phyloP scores from a whole-genome alignment of 2,329 filamentous ascomycete species.

The Aspergillus intermedius region DNA sequence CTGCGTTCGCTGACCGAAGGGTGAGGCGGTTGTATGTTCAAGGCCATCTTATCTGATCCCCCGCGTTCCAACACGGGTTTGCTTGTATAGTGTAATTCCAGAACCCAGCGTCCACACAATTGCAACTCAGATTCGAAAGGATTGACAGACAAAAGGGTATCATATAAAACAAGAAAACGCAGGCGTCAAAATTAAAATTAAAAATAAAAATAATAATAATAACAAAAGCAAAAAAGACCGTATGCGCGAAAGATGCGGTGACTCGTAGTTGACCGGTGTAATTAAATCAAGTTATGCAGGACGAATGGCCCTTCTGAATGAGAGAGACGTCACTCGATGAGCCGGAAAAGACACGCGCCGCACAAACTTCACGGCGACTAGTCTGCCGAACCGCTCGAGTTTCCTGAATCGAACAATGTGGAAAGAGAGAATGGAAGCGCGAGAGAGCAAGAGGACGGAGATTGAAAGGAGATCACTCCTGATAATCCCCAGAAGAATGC shows the following conservation, averaged over 20 bases:
- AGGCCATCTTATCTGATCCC: slow-evolving; percentile 8
- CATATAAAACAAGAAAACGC: not conserved
- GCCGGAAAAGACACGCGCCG: not conserved
- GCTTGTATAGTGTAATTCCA: too few species aligned
- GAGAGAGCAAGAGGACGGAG: not conserved
- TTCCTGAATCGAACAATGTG: not conserved
- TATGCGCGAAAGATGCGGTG: not conserved
- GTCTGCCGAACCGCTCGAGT: not conserved
- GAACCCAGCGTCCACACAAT: not conserved
- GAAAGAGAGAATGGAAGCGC: not conserved
- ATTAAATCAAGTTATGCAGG: not conserved
- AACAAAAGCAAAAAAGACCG: not conserved
- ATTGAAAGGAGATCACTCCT: not conserved
- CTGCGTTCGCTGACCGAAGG: slow-evolving; percentile 32
- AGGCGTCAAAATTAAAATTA: not conserved
- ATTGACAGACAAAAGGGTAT: not conserved
- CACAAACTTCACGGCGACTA: not conserved
- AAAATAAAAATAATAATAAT: not conserved
- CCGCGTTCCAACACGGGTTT: not conserved
- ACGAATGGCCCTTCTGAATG: not conserved
- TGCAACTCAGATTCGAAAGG: not conserved
- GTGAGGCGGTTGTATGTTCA: slow-evolving; percentile 11
- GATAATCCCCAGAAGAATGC: not conserved
- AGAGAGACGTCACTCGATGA: not conserved
- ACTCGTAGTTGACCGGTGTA: not conserved